Percentiles rank a stretch among this genome's conserved stretches.
Conservation (phyloP, 2,329 filamentous ascomycete species). For the Chrysosporium queenslandicum region DNA sequence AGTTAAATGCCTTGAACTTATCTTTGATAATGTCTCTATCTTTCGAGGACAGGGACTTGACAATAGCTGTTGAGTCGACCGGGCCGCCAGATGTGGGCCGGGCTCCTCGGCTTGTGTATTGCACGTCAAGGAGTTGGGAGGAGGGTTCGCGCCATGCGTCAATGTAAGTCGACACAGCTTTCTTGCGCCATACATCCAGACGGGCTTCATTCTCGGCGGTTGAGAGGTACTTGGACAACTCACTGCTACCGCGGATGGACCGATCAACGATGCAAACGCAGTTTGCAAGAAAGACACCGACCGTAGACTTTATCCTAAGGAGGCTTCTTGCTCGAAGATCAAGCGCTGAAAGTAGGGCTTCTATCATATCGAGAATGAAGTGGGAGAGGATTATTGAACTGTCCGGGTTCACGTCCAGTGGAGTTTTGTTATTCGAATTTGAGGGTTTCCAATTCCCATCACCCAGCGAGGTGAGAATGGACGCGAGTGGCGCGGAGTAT, state of each 20-base stretch:
- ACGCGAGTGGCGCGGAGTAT: constrained; percentile 75
- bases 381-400: constrained; percentile 79
- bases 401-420: constrained; percentile 81
- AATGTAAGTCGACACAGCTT: constrained; percentile 68
- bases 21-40: constrained; percentile 95
- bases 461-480: constrained; percentile 82
- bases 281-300: constrained; percentile 87
- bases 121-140: constrained; percentile 74
- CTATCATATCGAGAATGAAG: constrained; percentile 82
- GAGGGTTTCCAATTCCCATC: constrained; percentile 76
- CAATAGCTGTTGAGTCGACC: constrained; percentile 68
- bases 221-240: constrained; percentile 60
- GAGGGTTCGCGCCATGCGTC: constrained; percentile 84
- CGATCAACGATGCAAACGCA: constrained; percentile 74
- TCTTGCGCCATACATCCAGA: constrained; percentile 79
- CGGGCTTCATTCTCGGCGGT: constrained; percentile 52
- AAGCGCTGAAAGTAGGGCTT: constrained; percentile 63
- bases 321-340: constrained; percentile 63
- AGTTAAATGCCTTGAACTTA: constrained; percentile 89
- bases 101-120: constrained; percentile 67
- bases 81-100: constrained; percentile 58
- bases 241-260: constrained; percentile 64
- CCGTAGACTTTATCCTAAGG: constrained; percentile 65
- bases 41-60: constrained; percentile 75
- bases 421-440: constrained; percentile 54